These are phyloP conservation scores for Plectosphaerella cucumerina DNA, from an alignment of 2,329 filamentous ascomycete genomes.

Conservation along the genomic window DNA sequence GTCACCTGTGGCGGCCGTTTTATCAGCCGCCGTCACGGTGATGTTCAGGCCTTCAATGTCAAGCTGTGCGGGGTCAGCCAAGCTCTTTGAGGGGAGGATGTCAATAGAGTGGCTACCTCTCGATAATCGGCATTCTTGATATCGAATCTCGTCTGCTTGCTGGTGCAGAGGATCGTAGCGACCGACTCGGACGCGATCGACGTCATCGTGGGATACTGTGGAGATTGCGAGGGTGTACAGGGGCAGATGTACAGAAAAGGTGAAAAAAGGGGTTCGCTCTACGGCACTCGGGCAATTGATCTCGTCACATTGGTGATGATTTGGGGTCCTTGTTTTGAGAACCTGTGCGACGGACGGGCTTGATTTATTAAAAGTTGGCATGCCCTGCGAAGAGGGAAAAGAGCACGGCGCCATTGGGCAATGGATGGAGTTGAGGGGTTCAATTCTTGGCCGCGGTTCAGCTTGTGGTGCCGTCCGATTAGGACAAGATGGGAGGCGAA, in stretches of 20 bases:
- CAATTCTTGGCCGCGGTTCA: too few relatives aligned
- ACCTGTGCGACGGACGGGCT: too few relatives aligned
- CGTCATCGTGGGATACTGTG: conserved; percentile 28
- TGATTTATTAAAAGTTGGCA: too few relatives aligned
- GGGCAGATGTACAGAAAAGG: neutral
- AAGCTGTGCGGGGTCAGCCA: conserved; percentile 36
- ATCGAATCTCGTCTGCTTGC: conserved; percentile 65
- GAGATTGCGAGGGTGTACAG: neutral
- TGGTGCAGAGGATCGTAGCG: conserved; percentile 55
- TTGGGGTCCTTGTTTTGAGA: too few relatives aligned
- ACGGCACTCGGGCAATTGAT: neutral
- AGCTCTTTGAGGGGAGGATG: neutral
- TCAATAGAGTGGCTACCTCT: conserved; percentile 37
- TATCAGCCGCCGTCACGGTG: conserved; percentile 48
- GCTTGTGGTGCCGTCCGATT: too few relatives aligned
- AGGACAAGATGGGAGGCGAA: too few relatives aligned
- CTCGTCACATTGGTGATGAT: too few relatives aligned
- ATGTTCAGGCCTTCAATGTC: conserved; percentile 72
- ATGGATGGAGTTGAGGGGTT: too few relatives aligned
- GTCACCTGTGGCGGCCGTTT: conserved; percentile 22
- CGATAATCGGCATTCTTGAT: conserved; percentile 50
- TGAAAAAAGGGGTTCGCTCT: neutral
- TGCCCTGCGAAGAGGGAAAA: too few relatives aligned
- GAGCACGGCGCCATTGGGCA: too few relatives aligned
- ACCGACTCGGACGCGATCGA: conserved; percentile 46